Conservation (phyloP, 2,329 filamentous ascomycete genomes). For the Aspergillus sp. region DNA sequence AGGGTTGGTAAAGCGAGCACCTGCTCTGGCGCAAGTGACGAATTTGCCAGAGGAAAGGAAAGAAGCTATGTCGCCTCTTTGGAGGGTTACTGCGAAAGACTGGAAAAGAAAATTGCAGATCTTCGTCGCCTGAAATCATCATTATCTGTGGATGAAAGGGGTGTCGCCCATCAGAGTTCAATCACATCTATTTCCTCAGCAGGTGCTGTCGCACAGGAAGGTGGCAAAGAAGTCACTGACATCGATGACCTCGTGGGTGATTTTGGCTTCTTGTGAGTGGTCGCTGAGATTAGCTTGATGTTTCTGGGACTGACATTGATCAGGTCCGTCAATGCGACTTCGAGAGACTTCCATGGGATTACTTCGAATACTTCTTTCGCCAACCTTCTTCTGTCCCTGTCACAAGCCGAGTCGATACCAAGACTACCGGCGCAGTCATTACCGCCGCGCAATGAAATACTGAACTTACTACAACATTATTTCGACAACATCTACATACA, state of each 20-base stretch:
- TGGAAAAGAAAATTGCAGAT: slow-evolving; percentile 72
- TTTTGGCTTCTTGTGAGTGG: slow-evolving; percentile 79
- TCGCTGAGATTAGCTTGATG: slow-evolving; percentile 1
- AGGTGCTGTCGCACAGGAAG: slow-evolving; percentile 38
- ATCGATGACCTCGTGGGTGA: slow-evolving; percentile 92
- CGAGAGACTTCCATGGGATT: slow-evolving; percentile 88
- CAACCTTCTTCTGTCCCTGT: slow-evolving; percentile 80
- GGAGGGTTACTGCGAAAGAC: slow-evolving; percentile 85
- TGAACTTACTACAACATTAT: slow-evolving; percentile 76
- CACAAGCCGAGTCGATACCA: slow-evolving; percentile 71
- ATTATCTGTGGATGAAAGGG: slow-evolving; percentile 28
- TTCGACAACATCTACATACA: slow-evolving; percentile 78
- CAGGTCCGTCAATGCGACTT: slow-evolving; percentile 91
- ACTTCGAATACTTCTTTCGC: slow-evolving; percentile 90
- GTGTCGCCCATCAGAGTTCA: slow-evolving; percentile 36
- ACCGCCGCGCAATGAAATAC: slow-evolving; percentile 70
- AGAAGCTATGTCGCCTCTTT: slow-evolving; percentile 94
- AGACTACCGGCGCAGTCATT: slow-evolving; percentile 61
- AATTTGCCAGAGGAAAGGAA: slow-evolving; percentile 94
- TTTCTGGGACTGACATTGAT: slow-evolving; percentile 19
- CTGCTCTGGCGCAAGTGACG: slow-evolving; percentile 92
- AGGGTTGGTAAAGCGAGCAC: slow-evolving; percentile 82
- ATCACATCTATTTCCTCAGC: slow-evolving; percentile 38
- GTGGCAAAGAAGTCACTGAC: slow-evolving; percentile 72
- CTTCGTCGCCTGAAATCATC: slow-evolving; percentile 36